Percentiles rank a stretch among this genome's conserved stretches.
phyloP scores from a whole-genome alignment of 169 alveolate species.

The Plasmodium vivax region DNA sequence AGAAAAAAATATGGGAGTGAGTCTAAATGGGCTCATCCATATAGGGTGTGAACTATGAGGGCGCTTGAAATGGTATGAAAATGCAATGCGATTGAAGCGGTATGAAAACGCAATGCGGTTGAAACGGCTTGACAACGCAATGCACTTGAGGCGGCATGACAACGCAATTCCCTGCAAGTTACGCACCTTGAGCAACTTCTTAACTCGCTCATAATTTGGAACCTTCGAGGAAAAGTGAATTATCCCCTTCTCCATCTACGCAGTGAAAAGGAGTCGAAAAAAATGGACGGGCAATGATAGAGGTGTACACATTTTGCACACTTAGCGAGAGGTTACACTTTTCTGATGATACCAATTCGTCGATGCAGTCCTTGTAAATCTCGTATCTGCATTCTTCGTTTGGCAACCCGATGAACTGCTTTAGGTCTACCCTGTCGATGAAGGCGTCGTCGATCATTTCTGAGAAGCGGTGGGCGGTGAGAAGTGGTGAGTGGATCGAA shows the following conservation, averaged over 20 bases:
- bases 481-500: too few relatives aligned
- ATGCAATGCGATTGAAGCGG: neutral
- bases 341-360: slow-evolving; percentile 73
- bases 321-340: neutral
- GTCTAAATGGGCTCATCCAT: neutral
- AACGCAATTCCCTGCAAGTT: neutral
- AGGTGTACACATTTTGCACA: neutral
- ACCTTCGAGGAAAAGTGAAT: slow-evolving; percentile 28
- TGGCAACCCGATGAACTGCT: slow-evolving; percentile 83
- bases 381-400: slow-evolving; percentile 78
- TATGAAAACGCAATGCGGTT: too few relatives aligned
- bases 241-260: slow-evolving; percentile 60
- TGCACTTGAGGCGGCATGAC: too few relatives aligned
- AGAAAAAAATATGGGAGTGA: neutral
- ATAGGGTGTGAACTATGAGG: neutral
- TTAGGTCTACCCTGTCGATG: slow-evolving; percentile 86
- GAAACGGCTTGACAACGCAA: too few relatives aligned
- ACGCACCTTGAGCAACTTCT: slow-evolving; percentile 18
- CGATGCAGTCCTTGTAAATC: slow-evolving; percentile 81
- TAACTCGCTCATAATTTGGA: slow-evolving; percentile 45
- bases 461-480: neutral
- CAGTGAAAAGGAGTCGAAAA: neutral
- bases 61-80: neutral
- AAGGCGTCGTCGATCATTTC: slow-evolving; percentile 86
- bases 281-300: neutral